These are phyloP conservation scores for Aspergillus ibericus DNA, from an alignment of 2,329 filamentous ascomycete genomes.

Conservation along the genomic window DNA sequence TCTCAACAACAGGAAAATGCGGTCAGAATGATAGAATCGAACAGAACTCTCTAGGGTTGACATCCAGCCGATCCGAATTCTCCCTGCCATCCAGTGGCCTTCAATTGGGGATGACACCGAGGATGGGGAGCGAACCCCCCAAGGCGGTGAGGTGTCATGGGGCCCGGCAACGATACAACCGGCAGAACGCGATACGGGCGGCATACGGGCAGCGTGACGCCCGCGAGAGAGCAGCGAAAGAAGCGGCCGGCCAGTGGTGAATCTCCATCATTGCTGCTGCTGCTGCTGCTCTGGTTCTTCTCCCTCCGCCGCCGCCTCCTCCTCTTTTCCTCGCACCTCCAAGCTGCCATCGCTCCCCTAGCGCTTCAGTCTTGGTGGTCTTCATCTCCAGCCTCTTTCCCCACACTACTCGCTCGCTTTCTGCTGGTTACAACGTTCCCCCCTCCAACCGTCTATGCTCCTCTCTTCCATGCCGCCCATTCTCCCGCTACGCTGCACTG, in stretches of 20 bases:
- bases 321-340: slow-evolving; percentile 2
- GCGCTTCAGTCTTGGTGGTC: background rate
- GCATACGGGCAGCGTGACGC: slow-evolving; percentile 2
- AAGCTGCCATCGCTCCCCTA: slow-evolving; percentile 1
- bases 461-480: slow-evolving; percentile 34
- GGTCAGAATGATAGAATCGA: background rate
- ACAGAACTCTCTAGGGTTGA: background rate
- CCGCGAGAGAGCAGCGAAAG: background rate
- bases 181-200: slow-evolving; percentile 8
- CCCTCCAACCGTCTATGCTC: slow-evolving; percentile 16
- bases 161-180: background rate
- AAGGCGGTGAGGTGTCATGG: slow-evolving; percentile 1
- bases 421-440: slow-evolving; percentile 8
- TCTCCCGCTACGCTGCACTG: slow-evolving; percentile 31
- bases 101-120: background rate
- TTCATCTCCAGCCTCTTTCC: slow-evolving; percentile 2
- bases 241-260: background rate
- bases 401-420: slow-evolving; percentile 8
- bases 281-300: slow-evolving; percentile 14
- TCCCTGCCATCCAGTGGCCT: background rate
- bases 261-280: slow-evolving; percentile 2
- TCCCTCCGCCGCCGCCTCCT: slow-evolving; percentile 13
- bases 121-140: background rate
- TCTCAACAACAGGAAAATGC: background rate
- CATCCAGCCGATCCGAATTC: background rate